These are phyloP conservation scores for Kernera saxatilis DNA, from an alignment of 345 rosid genomes.

Conservation along the genomic window DNA sequence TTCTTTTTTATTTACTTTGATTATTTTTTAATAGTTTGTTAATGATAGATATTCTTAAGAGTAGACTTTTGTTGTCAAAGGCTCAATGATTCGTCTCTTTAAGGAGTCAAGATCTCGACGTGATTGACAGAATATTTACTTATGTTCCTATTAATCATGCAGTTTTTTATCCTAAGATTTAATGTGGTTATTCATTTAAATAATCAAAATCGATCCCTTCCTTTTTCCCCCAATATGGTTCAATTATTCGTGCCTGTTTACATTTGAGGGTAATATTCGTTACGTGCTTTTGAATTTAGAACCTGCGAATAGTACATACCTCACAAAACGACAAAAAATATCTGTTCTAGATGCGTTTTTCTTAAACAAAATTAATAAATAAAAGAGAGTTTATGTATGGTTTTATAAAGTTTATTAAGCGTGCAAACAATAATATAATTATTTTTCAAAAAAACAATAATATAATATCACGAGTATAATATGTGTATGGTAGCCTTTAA, in stretches of 20 bases:
- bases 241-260: constrained; percentile 12
- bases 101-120: constrained; percentile 28
- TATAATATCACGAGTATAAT: constrained; percentile 13
- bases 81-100: constrained; percentile 34
- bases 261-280: constrained; percentile 21
- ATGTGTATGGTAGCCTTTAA: constrained; percentile 15
- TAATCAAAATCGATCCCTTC: neutral
- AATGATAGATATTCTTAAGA: constrained; percentile 20
- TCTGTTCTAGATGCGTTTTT: constrained; percentile 10
- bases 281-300: constrained; percentile 16
- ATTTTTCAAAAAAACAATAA: no score
- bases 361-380: neutral
- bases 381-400: neutral
- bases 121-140: constrained; percentile 33
- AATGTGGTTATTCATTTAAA: neutral
- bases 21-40: neutral
- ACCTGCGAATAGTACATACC: constrained; percentile 20
- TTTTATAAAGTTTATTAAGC: constrained; percentile 6
- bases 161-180: neutral
- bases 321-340: constrained; percentile 4
- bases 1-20: neutral
- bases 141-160: constrained; percentile 25
- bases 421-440: constrained; percentile 23
- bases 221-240: neutral
- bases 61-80: constrained; percentile 34